Evolutionary conservation across 2,329 filamentous ascomycete species (phyloP).

Genomic region (Cryoendolithus antarcticus): DNA sequence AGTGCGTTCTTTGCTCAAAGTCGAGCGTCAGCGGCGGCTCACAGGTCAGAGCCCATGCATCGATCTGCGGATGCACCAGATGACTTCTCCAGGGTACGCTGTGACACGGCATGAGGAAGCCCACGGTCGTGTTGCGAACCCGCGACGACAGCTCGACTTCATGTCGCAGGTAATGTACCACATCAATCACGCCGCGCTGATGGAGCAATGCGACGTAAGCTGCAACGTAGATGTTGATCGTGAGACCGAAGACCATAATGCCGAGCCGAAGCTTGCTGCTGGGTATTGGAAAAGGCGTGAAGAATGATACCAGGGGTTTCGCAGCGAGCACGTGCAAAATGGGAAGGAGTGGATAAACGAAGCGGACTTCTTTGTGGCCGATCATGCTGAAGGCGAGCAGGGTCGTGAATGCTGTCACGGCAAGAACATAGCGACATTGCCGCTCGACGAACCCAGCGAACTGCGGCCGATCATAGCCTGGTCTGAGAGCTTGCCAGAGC

Average conservation of each 20-base stretch:
- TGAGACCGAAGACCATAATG: constrained; percentile 42
- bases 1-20: constrained; percentile 49
- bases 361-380: constrained; percentile 92
- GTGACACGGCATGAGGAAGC: constrained; percentile 92
- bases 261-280: constrained; percentile 32
- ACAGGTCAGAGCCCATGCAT: constrained; percentile 77
- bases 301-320: constrained; percentile 52
- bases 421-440: constrained; percentile 36
- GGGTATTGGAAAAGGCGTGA: constrained; percentile 30
- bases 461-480: constrained; percentile 11
- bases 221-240: constrained; percentile 58
- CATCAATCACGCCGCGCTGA: constrained; percentile 64
- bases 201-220: constrained; percentile 65
- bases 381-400: constrained; percentile 59
- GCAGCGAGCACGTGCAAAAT: constrained; percentile 73
- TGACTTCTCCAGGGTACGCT: constrained; percentile 90
- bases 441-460: constrained; percentile 8
- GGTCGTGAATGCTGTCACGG: constrained; percentile 45
- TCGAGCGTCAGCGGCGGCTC: constrained; percentile 70
- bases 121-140: constrained; percentile 38
- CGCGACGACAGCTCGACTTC: constrained; percentile 48
- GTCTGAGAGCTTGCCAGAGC: constrained; percentile 39
- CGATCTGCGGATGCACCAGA: constrained; percentile 60
- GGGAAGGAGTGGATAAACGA: constrained; percentile 86
- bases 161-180: constrained; percentile 62